Conservation (phyloP, 1,139 yeast genomes). For the Yamadazyma sp. region DNA sequence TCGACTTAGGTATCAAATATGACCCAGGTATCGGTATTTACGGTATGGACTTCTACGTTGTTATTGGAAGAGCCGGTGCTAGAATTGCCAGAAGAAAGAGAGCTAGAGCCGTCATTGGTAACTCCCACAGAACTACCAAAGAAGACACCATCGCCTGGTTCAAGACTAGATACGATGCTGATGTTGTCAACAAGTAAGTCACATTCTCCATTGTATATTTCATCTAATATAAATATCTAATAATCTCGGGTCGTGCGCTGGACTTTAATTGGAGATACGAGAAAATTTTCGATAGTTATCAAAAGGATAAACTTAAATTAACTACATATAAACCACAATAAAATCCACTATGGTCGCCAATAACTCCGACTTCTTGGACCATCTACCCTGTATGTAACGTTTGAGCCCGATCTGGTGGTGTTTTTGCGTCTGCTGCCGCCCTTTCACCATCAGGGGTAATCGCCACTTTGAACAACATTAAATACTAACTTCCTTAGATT, state of each 20-base stretch:
- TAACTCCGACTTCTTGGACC: constrained; percentile 31
- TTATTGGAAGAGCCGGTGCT: constrained; percentile 99
- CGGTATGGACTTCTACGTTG: constrained; percentile 99
- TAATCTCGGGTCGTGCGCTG: background rate
- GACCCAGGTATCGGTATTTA: constrained; percentile 99
- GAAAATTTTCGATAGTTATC: background rate
- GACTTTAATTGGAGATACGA: background rate
- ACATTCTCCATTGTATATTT: background rate
- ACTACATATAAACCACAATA: no score
- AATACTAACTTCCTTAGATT: constrained; percentile 12
- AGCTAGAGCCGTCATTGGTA: constrained; percentile 85
- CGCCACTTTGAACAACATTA: no score
- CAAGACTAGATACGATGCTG: constrained; percentile 99
- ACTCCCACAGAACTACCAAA: constrained; percentile 87
- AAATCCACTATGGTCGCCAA: constrained; percentile 28
- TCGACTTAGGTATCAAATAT: constrained; percentile 99
- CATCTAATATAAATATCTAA: constrained; percentile 3
- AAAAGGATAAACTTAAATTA: background rate
- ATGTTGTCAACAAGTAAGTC: constrained; percentile 79
- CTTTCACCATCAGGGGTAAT: background rate
- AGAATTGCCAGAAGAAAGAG: constrained; percentile 99
- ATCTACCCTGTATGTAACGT: constrained; percentile 29
- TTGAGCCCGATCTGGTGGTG: background rate
- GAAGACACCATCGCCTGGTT: constrained; percentile 98
- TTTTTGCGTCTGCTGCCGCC: background rate